A percentile compares a stretch with the other conserved stretches of the same genome.
phyloP scores from a whole-genome alignment of 78 protist species.

The Dictyostelium brefeldianum region DNA sequence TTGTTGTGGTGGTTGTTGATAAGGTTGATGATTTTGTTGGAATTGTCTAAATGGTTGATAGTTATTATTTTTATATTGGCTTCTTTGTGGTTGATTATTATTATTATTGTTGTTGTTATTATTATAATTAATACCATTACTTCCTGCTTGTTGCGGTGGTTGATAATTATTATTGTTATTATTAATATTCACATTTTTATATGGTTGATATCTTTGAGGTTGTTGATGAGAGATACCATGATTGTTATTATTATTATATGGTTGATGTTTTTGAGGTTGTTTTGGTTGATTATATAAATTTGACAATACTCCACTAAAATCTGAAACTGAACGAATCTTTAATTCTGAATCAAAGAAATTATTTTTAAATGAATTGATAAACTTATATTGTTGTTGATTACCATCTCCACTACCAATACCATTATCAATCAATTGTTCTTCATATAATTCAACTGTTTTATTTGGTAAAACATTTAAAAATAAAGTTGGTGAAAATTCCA shows the following conservation, averaged over 20 bases:
- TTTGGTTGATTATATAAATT: neutral
- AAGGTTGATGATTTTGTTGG: neutral
- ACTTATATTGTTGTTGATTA: neutral
- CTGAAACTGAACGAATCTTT: neutral
- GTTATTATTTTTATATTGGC: neutral
- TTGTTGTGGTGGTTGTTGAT: neutral
- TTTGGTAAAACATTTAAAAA: neutral
- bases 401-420: neutral
- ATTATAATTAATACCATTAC: neutral
- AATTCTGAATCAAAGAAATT: neutral
- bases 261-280: neutral
- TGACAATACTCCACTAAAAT: neutral
- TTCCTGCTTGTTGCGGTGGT: too few relatives aligned
- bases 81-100: neutral
- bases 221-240: neutral
- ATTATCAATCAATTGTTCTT: neutral
- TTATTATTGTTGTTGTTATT: neutral
- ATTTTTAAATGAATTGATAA: neutral
- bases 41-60: neutral
- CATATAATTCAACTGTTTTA: neutral
- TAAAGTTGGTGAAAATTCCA: conserved; percentile 12
- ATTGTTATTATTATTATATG: neutral
- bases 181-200: neutral
- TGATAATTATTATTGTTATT: neutral
- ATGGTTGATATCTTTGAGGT: too few relatives aligned